Percentiles rank a stretch among this genome's conserved stretches.
phyloP scores from a whole-genome alignment of 148 eudicot genomes.

The Dianthus caryophyllus region DNA sequence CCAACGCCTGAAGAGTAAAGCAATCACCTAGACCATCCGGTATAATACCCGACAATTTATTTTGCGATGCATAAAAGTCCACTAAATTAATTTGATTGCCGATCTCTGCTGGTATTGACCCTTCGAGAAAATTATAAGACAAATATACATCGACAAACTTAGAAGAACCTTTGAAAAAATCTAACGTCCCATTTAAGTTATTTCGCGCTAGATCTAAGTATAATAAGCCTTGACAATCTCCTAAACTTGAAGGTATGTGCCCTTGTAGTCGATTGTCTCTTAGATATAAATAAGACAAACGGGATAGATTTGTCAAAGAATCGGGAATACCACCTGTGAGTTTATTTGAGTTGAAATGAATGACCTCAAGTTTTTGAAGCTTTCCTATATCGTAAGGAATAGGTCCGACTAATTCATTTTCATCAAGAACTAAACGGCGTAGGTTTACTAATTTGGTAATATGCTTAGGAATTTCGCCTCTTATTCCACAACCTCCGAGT shows the following conservation, averaged over 20 bases:
- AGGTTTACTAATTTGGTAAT: slow-evolving; percentile 23
- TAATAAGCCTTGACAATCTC: slow-evolving; percentile 25
- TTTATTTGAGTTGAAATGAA: slow-evolving; percentile 15
- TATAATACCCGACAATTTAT: slow-evolving; percentile 36
- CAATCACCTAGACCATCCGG: slow-evolving; percentile 32
- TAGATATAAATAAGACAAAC: slow-evolving; percentile 1
- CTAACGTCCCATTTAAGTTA: slow-evolving; percentile 30
- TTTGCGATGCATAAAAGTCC: slow-evolving; percentile 24
- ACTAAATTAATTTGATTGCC: slow-evolving; percentile 25
- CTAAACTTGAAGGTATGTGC: slow-evolving; percentile 29
- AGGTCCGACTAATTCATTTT: slow-evolving; percentile 21
- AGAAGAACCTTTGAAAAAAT: slow-evolving; percentile 21
- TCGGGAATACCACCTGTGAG: slow-evolving; percentile 32
- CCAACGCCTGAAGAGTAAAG: slow-evolving; percentile 9
- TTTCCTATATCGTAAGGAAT: slow-evolving; percentile 31
- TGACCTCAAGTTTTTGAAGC: slow-evolving; percentile 9
- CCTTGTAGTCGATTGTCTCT: slow-evolving; percentile 19
- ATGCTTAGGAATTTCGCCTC: slow-evolving; percentile 21
- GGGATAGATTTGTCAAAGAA: slow-evolving; percentile 22
- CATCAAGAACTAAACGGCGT: neutral
- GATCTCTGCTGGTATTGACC: slow-evolving; percentile 30
- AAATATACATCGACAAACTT: slow-evolving; percentile 16
- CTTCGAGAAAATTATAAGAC: slow-evolving; percentile 25
- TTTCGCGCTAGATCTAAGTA: slow-evolving; percentile 22
- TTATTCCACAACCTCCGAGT: neutral